Evolutionary conservation across 768 basidiomycete genomes (phyloP).

Genomic region (Lentinula edodes): DNA sequence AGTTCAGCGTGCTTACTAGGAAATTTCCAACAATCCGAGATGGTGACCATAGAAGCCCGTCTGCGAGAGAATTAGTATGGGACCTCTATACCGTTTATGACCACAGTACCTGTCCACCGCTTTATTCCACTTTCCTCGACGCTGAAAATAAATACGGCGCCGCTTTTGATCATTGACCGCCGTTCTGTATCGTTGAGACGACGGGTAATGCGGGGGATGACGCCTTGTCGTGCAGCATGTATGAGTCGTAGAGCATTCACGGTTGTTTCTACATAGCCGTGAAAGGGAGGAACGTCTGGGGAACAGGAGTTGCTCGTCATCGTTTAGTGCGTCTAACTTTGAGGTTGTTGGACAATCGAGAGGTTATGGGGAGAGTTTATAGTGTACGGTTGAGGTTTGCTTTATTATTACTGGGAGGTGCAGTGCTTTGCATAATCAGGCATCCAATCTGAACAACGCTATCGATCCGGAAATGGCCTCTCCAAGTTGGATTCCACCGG

Average conservation of each 20-base stretch:
- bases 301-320: conserved; percentile 41
- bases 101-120: conserved; percentile 65
- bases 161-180: conserved; percentile 54
- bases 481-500: conserved; percentile 28
- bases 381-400: conserved; percentile 10
- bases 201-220: conserved; percentile 79
- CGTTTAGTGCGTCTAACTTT: conserved; percentile 36
- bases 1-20: conserved; percentile 42
- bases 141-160: conserved; percentile 83
- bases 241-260: conserved; percentile 78
- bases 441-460: conserved; percentile 23
- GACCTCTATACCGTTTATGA: conserved; percentile 6
- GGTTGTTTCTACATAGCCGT: conserved; percentile 78
- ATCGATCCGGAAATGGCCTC: conserved; percentile 5
- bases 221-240: conserved; percentile 73
- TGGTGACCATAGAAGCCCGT: conserved; percentile 73
- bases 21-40: conserved; percentile 84
- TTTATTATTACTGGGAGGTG: conserved; percentile 34
- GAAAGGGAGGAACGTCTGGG: conserved; percentile 60
- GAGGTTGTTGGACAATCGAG: conserved; percentile 48
- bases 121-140: conserved; percentile 87
- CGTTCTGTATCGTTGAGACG: conserved; percentile 81
- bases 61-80: conserved; percentile 22
- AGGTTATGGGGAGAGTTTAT: conserved; percentile 11
- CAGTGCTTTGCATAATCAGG: conserved; percentile 30